These are phyloP conservation scores for Leucoagaricus sp. DNA, from an alignment of 1,284 basidiomycete species.

Conservation along the genomic window DNA sequence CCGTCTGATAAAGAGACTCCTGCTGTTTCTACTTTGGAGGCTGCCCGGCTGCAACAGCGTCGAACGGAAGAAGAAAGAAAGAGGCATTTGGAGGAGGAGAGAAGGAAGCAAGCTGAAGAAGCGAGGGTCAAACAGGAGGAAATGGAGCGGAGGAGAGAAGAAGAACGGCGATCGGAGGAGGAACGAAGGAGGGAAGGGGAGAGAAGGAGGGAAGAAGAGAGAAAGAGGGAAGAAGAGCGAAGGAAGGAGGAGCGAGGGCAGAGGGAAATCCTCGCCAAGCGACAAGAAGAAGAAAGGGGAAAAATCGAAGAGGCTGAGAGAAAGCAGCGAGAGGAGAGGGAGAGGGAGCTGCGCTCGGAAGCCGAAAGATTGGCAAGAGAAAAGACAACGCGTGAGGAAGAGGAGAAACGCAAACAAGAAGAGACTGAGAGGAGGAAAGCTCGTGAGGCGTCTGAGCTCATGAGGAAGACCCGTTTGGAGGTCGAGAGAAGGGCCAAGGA, in stretches of 20 bases:
- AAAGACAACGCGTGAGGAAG: neutral
- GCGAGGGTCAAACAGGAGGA: neutral
- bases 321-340: neutral
- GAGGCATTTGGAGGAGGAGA: neutral
- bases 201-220: neutral
- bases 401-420: neutral
- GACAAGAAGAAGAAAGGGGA: too few species aligned
- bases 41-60: neutral
- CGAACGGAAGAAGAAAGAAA: neutral
- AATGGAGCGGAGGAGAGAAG: neutral
- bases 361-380: neutral
- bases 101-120: neutral
- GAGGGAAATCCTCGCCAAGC: neutral
- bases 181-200: neutral
- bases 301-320: conserved; percentile 1
- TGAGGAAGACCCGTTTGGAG: neutral
- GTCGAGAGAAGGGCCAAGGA: conserved; percentile 40
- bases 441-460: neutral
- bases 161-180: neutral
- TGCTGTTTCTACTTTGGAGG: neutral
- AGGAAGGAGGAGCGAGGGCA: neutral
- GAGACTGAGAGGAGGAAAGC: neutral
- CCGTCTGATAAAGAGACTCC: neutral
- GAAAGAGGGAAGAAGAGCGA: neutral
- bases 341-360: neutral